These are phyloP conservation scores for Xylaria bambusicola DNA, from an alignment of 495 filamentous ascomycete species.

Conservation along the genomic window DNA sequence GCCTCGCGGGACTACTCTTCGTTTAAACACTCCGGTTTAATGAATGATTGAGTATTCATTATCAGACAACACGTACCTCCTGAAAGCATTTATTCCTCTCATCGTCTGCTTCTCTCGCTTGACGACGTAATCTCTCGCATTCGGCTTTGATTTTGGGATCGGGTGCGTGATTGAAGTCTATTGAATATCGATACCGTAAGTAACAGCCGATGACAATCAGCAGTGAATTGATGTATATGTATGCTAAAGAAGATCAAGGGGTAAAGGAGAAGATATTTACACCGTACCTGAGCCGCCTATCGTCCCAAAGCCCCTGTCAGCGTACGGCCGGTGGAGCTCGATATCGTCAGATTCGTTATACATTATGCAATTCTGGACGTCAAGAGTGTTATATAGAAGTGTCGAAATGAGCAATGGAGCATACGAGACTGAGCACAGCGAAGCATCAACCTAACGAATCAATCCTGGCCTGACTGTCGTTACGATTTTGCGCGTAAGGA, in stretches of 20 bases:
- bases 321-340: not conserved
- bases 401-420: not conserved
- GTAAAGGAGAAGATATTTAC: not conserved
- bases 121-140: conserved; percentile 85
- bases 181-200: conserved; percentile 7
- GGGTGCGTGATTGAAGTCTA: conserved; percentile 81
- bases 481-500: not conserved
- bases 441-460: no score
- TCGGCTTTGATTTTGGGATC: conserved; percentile 72
- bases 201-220: not conserved
- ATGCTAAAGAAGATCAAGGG: not conserved
- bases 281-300: not conserved
- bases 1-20: conserved; percentile 67
- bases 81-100: no score
- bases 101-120: conserved; percentile 73
- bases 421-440: no score
- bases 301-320: not conserved
- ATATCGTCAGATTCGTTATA: conserved; percentile 3
- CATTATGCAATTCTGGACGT: not conserved
- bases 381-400: not conserved
- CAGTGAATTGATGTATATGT: not conserved
- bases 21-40: not conserved
- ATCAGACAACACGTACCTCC: no score
- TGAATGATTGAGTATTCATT: not conserved
- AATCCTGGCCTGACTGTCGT: no score